phyloP scores from a whole-genome alignment of 192 early-diverging fungal species.

The Gigaspora rosea region DNA sequence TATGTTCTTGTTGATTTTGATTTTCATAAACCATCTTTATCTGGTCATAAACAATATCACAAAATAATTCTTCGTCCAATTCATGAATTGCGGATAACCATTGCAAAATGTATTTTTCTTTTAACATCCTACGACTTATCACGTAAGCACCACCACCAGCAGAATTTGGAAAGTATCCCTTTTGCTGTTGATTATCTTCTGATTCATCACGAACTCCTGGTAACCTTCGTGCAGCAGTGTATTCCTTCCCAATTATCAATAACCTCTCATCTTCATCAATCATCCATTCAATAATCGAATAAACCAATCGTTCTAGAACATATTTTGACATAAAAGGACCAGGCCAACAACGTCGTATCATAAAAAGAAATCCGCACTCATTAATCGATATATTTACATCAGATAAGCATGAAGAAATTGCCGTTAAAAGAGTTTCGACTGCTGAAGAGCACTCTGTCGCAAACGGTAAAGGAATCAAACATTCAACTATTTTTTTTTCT shows the following conservation, averaged over 20 bases:
- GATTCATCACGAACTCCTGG: constrained; percentile 42
- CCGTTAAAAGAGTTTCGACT: constrained; percentile 54
- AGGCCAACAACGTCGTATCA: constrained; percentile 57
- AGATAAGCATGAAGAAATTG: constrained; percentile 51
- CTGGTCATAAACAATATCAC: constrained; percentile 43
- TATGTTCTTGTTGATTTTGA: constrained; percentile 32
- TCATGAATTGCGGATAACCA: constrained; percentile 54
- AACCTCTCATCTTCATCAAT: constrained; percentile 56
- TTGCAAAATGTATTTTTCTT: constrained; percentile 48
- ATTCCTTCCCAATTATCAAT: constrained; percentile 48
- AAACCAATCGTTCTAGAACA: constrained; percentile 49
- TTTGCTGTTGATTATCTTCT: constrained; percentile 27
- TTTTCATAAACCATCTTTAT: constrained; percentile 46
- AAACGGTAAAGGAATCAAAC: constrained; percentile 52
- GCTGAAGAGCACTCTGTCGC: constrained; percentile 53
- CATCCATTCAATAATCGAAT: constrained; percentile 52
- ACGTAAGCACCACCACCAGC: constrained; percentile 48
- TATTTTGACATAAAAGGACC: constrained; percentile 60
- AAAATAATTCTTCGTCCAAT: constrained; percentile 42
- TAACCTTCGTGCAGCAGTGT: constrained; percentile 39
- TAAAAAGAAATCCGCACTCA: constrained; percentile 54
- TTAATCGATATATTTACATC: constrained; percentile 55
- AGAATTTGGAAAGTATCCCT: neutral
- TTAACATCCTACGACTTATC: constrained; percentile 45
- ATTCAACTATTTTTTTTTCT: constrained; percentile 25